Evolutionary conservation across 2,329 filamentous ascomycete species (phyloP).

Genomic region (Aspergillus arachidicola): DNA sequence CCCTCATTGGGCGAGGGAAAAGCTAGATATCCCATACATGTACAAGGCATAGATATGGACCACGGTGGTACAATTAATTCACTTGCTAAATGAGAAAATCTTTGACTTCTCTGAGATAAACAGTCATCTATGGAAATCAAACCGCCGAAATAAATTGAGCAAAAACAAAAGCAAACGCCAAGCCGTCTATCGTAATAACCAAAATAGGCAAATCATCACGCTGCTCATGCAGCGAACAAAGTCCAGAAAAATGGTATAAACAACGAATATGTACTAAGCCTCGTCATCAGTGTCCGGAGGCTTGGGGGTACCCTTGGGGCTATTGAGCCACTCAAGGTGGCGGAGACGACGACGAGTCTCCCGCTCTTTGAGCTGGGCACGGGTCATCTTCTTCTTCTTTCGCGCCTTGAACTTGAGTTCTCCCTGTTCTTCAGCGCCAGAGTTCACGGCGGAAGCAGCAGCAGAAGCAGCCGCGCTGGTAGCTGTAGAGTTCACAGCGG

Average conservation of each 20-base stretch:
- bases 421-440: conserved; percentile 77
- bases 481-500: conserved; percentile 50
- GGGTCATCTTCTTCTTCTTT: conserved; percentile 98
- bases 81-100: not conserved
- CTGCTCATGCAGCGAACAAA: not conserved
- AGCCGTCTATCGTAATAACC: conserved; percentile 5
- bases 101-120: not conserved
- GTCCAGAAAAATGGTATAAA: conserved; percentile 6
- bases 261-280: conserved; percentile 35
- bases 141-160: not conserved
- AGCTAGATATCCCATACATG: not conserved
- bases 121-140: not conserved
- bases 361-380: conserved; percentile 91
- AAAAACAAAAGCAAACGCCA: not conserved
- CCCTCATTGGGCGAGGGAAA: not conserved
- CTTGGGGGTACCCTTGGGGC: conserved; percentile 79
- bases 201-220: not conserved
- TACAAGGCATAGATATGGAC: not conserved
- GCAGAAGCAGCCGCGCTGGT: conserved; percentile 63
- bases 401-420: conserved; percentile 85
- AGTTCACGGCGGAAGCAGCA: conserved; percentile 70
- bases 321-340: conserved; percentile 80
- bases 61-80: not conserved
- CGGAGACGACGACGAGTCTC: conserved; percentile 84
- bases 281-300: conserved; percentile 79